phyloP scores from a whole-genome alignment of 2,329 filamentous ascomycete genomes.

The Madurella mycetomatis region DNA sequence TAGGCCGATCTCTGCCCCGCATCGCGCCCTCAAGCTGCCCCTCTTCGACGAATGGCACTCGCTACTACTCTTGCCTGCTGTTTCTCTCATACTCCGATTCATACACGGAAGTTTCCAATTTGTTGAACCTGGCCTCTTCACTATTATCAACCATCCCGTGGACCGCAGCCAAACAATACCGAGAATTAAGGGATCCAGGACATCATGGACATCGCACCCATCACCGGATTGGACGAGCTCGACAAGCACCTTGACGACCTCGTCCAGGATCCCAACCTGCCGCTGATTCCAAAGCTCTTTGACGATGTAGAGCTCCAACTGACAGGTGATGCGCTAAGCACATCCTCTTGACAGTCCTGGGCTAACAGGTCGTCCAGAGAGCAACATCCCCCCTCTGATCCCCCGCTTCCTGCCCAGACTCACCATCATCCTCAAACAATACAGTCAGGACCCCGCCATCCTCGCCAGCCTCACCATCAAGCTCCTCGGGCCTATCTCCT shows the following conservation, averaged over 20 bases:
- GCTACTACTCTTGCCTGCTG: too few species aligned
- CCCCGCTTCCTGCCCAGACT: slow-evolving; percentile 51
- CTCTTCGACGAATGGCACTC: too few species aligned
- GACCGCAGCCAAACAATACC: neutral
- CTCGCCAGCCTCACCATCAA: slow-evolving; percentile 52
- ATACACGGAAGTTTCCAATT: neutral
- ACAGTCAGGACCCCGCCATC: slow-evolving; percentile 46
- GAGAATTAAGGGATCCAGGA: too few species aligned
- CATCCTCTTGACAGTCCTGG: neutral
- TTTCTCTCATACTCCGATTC: too few species aligned
- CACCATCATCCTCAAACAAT: slow-evolving; percentile 48
- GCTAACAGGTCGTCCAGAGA: slow-evolving; percentile 34
- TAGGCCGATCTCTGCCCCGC: neutral
- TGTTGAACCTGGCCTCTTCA: neutral
- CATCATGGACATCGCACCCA: slow-evolving; percentile 38
- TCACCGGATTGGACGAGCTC: slow-evolving; percentile 51
- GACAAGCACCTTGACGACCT: slow-evolving; percentile 50
- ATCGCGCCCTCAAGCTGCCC: neutral
- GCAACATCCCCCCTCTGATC: slow-evolving; percentile 49
- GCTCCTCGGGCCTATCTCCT: slow-evolving; percentile 50
- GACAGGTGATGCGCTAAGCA: slow-evolving; percentile 37
- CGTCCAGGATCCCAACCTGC: slow-evolving; percentile 38
- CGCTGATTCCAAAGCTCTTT: slow-evolving; percentile 48
- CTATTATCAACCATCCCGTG: neutral
- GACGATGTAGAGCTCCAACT: slow-evolving; percentile 58